Percentiles rank a stretch among this genome's conserved stretches.
Conservation (phyloP, 2,329 filamentous ascomycete species). For the Apiospora hydei region DNA sequence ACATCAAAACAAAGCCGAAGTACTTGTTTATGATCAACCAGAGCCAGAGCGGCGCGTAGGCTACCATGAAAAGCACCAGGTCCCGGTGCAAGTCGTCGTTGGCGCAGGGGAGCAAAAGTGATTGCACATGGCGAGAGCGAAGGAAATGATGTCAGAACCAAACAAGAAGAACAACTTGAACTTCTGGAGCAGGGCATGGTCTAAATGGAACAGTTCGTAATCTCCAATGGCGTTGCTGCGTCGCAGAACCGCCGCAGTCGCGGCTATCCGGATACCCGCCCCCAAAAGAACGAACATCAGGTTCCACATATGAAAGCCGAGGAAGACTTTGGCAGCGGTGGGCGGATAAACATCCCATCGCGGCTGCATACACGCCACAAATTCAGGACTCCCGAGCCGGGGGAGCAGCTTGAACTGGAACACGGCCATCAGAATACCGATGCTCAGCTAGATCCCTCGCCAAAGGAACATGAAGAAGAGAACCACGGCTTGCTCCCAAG, state of each 20-base stretch:
- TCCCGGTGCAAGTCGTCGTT: background rate
- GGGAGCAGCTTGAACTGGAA: background rate
- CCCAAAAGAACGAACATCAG: too few relatives aligned
- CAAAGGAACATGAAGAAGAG: background rate
- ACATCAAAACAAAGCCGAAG: background rate
- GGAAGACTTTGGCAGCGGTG: background rate
- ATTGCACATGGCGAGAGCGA: background rate
- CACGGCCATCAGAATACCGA: background rate
- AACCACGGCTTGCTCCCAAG: background rate
- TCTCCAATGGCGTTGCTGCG: too few relatives aligned
- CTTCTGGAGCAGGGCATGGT: too few relatives aligned
- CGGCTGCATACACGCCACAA: background rate
- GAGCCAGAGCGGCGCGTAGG: background rate
- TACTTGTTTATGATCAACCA: background rate
- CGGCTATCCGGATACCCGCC: too few relatives aligned
- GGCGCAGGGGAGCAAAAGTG: background rate
- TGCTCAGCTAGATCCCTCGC: background rate
- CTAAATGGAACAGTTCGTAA: too few relatives aligned
- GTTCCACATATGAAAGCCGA: background rate
- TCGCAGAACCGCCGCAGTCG: background rate
- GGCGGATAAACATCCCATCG: background rate
- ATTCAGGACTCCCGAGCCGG: background rate
- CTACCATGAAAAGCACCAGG: background rate
- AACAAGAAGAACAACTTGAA: too few relatives aligned
- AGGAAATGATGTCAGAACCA: background rate